phyloP scores from a whole-genome alignment of 2,329 filamentous ascomycete genomes.

The Phyllosticta citrichinensis region DNA sequence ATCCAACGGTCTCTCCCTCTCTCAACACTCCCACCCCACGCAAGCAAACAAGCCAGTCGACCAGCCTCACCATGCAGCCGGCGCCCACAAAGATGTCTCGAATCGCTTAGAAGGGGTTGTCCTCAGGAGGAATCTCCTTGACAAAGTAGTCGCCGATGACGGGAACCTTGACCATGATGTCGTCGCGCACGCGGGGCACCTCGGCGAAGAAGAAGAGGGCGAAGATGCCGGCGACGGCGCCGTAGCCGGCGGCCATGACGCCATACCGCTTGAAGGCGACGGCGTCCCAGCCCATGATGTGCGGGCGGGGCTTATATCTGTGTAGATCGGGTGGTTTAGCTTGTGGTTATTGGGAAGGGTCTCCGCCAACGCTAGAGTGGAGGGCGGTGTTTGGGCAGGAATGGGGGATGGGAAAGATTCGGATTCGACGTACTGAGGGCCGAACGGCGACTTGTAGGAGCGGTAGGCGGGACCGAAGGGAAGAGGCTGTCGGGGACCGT shows the following conservation, averaged over 20 bases:
- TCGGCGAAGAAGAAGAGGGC: conserved; percentile 57
- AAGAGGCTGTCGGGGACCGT: conserved; percentile 18
- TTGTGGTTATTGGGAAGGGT: not conserved
- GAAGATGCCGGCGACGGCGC: conserved; percentile 47
- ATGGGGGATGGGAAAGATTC: not conserved
- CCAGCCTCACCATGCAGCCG: not conserved
- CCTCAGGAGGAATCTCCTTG: conserved; percentile 50
- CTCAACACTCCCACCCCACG: not conserved
- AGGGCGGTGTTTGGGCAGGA: not conserved
- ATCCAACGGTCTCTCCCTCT: not conserved
- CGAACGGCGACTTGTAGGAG: conserved; percentile 47
- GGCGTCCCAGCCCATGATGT: conserved; percentile 35
- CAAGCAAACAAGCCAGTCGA: not conserved
- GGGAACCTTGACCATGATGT: conserved; percentile 52
- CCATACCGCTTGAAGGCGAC: conserved; percentile 36
- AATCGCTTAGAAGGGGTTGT: conserved; percentile 45
- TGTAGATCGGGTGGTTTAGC: conserved; percentile 7
- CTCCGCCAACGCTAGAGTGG: not conserved
- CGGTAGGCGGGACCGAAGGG: conserved; percentile 30
- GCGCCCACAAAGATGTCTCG: not conserved
- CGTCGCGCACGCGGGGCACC: conserved; percentile 50
- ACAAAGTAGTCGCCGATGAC: conserved; percentile 48
- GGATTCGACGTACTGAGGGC: conserved; percentile 42
- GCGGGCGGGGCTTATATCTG: conserved; percentile 40
- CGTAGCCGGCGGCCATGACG: conserved; percentile 44